Base-by-base conservation (phyloP, 176 grass and related monocot species). In the Cymbopogon citratus region DNA sequence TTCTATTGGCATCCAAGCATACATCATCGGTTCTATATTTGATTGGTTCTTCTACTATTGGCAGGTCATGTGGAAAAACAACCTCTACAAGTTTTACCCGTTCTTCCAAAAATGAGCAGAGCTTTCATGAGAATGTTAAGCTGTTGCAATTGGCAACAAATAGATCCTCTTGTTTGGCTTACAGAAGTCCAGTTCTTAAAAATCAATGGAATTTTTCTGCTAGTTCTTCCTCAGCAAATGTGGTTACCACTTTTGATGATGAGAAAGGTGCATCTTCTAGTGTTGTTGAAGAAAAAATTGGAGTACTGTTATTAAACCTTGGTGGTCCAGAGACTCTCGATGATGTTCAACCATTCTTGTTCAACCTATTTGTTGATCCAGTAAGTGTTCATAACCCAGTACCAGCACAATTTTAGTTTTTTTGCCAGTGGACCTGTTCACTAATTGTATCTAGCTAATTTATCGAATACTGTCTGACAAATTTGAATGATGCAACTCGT, bases 281-380 rank as follows among this genome's bases (percentile, higher is more conserved):
- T 87, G 63, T 31, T 40, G 19, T 21, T n/a, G 76, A 90, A 83
- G 90, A 98, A 71, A 93, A 78, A 69, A 60, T 33, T 94, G 95
- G 95, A 69, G 95, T 98, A 45, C 89, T 98, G 21, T 75, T 98
- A n/a, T 67, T 93, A 76, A 98, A 98, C 68, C 92, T 98, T 75
- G 95, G 92, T 83, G 95, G 92, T 25, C 95, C 92, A 25, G 90
- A 33, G 31, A 33, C 31, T 3, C 31, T 33, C 31, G 31, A 33
- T 3, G 31, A 33, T 33, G 31, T 33, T 33, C 31, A 33, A 33
- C 31, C 31, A 33, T 33, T 33, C 31, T 33, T 33, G 31, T 33
- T 33, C 31, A 33, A 33, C 31, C 31, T 33, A 33, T 33, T 33
- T 33, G 31, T 3, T 33, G 31, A 33, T 33, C 31, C 31, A 33